Base-by-base conservation (phyloP, 2,329 filamentous ascomycete genomes). In the Botrytis fabae region DNA sequence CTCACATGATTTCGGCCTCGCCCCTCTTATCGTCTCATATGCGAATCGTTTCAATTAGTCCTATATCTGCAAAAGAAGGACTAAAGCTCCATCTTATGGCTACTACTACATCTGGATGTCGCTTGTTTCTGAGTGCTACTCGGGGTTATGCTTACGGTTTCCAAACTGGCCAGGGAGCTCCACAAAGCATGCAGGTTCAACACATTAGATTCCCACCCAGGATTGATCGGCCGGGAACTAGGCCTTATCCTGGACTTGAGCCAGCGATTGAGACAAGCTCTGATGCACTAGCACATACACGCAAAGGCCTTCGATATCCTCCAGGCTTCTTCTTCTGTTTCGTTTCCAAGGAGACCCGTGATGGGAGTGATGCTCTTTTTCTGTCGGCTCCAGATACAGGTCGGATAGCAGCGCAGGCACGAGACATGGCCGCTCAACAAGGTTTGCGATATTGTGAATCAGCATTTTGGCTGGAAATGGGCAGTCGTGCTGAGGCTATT, bases 121-220 rank as follows among this genome's bases (percentile, higher is more conserved):
- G 96, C 35, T 89, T 99, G 7, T 98, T 96, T 81, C 87, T 99
- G 71, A 98, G 94, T 80, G 94, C 95, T 8, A 97, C 94, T 0
- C 92, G 92, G 57, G 79, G 79, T 76, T 92, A 93, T 28, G 89
- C 90, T 2, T 91, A 91, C 83, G 88, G 86, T 81, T 82, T 76
- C 82, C 88, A 90, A 2, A 90, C 91, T 83, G 88, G 86, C 81
- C 82, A 76, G 82, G 84, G 72, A 73, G 90, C 93, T 0, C 95
- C 96, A 0, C 95, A 93, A 78, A 98, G 94, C 82, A 98, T 99
- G 94, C 95, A 98, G 82, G 90, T 98, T n/a, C 92, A 97, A 78
- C 96, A 97, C 80, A 93, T 99, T 82, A 97, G 96, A 80, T 97
- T 97, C 74, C 96, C 97, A 1, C 96, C 96, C 0, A 82, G 85